Percentiles rank a stretch among this genome's conserved stretches.
These are phyloP conservation scores for Salix dunnii DNA, from an alignment of 345 rosid genomes.

Conservation along the genomic window DNA sequence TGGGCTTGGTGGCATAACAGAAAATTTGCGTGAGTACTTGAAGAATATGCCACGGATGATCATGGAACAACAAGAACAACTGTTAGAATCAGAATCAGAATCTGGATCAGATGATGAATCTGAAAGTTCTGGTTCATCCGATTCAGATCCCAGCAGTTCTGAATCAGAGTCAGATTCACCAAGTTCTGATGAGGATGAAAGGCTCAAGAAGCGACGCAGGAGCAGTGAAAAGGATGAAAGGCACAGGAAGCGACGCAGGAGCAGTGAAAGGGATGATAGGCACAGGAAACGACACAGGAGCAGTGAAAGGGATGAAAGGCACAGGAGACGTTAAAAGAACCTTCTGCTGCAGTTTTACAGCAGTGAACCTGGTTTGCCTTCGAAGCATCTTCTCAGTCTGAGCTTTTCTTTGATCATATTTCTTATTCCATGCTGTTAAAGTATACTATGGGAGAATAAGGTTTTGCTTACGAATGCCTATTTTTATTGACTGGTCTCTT, in stretches of 20 bases:
- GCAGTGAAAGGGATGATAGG: slow-evolving; percentile 15
- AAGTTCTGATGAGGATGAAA: slow-evolving; percentile 26
- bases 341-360: background rate
- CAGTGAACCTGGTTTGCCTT: background rate
- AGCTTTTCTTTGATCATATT: background rate
- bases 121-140: slow-evolving; percentile 40
- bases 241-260: slow-evolving; percentile 3
- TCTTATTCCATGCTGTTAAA: background rate
- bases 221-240: slow-evolving; percentile 13
- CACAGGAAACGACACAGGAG: slow-evolving; percentile 8
- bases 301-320: slow-evolving; percentile 13
- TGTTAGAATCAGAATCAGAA: slow-evolving; percentile 30
- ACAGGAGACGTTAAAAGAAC: slow-evolving; percentile 3
- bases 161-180: slow-evolving; percentile 12
- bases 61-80: slow-evolving; percentile 76
- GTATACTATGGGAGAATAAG: too few relatives aligned
- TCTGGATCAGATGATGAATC: slow-evolving; percentile 30
- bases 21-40: slow-evolving; percentile 77
- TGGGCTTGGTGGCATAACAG: slow-evolving; percentile 97
- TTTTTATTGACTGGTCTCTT: too few relatives aligned
- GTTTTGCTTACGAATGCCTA: too few relatives aligned
- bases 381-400: background rate
- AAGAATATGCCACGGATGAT: slow-evolving; percentile 95
- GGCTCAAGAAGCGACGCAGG: slow-evolving; percentile 7
- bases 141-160: slow-evolving; percentile 27